Conservation (phyloP, 2,329 filamentous ascomycete genomes). For the Ophiocordyceps camponoti-leonardi region DNA sequence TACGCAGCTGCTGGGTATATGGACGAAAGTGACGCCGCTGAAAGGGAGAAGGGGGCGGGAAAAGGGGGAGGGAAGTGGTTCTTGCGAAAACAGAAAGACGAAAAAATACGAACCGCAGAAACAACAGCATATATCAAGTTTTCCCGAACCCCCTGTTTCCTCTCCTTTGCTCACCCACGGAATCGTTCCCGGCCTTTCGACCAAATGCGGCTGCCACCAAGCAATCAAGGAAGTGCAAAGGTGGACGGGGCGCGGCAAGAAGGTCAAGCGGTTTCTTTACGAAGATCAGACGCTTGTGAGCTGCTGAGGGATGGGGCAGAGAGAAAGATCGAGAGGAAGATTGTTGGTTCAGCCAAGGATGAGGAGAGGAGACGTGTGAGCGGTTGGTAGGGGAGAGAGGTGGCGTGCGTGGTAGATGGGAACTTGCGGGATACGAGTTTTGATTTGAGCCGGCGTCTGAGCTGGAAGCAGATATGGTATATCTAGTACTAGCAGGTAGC, state of each 20-base stretch:
- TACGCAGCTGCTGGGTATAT: no score
- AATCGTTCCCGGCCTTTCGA: not conserved
- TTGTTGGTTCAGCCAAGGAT: not conserved
- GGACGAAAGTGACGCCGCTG: no score
- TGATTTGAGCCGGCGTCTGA: not conserved
- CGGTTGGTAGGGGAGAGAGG: not conserved
- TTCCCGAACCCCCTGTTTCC: not conserved
- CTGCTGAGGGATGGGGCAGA: no score
- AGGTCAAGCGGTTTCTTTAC: no score
- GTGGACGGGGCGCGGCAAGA: no score
- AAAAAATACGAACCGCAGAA: not conserved
- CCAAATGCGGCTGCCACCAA: not conserved
- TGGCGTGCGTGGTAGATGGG: not conserved
- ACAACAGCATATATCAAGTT: not conserved
- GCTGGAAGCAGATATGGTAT: no score
- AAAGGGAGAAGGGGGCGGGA: no score
- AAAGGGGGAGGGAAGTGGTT: not conserved
- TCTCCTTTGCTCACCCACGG: not conserved
- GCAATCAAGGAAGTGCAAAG: no score
- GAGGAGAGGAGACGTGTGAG: not conserved
- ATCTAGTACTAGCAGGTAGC: no score
- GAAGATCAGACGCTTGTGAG: no score
- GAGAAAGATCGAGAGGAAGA: not conserved
- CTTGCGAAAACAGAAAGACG: not conserved
- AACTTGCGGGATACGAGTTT: not conserved